These are phyloP conservation scores for bread wheat (Triticum aestivum) DNA, from an alignment of 176 grass and related monocot genomes.

Conservation along the genomic window DNA sequence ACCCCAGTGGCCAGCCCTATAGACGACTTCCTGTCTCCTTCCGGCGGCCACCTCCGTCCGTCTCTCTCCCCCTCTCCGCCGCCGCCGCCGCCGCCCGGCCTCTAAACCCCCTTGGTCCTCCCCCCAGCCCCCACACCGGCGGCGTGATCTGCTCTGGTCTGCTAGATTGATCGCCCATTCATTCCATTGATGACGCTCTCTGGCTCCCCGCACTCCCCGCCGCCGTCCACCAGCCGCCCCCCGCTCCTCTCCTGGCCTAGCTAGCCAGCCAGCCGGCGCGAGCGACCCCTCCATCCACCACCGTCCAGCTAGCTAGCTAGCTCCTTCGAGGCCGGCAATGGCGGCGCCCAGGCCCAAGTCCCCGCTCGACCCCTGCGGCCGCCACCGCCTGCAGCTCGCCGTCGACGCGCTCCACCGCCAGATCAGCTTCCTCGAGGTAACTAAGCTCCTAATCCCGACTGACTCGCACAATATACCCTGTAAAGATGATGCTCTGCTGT, in stretches of 20 bases:
- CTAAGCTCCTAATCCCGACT: not conserved
- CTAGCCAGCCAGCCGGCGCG: not conserved
- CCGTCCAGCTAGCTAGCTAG: not conserved
- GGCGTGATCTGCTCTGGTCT: not conserved
- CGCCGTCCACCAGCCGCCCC: not conserved
- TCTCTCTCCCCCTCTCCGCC: too few species aligned
- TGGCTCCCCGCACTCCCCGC: not conserved
- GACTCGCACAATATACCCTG: too few species aligned
- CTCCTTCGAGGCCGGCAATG: not conserved
- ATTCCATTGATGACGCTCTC: not conserved
- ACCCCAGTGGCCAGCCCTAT: not conserved
- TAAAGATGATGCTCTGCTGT: not conserved
- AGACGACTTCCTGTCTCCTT: not conserved
- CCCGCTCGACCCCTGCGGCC: conserved; percentile 49
- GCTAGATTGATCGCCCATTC: not conserved
- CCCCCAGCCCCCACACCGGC: too few species aligned
- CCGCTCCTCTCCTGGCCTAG: conserved; percentile 1
- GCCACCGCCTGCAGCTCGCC: conserved; percentile 60
- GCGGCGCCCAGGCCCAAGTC: conserved; percentile 48
- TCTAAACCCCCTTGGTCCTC: too few species aligned
- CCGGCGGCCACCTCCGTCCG: not conserved
- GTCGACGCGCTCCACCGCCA: conserved; percentile 58
- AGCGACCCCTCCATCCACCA: too few species aligned
- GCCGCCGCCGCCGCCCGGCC: too few species aligned
- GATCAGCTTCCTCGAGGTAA: conserved; percentile 58